Evolutionary conservation across 371 early-diverging fungal genomes (phyloP), one percentile per base, ranked within the genome.

Genomic region (Capniomyces stellatus): DNA sequence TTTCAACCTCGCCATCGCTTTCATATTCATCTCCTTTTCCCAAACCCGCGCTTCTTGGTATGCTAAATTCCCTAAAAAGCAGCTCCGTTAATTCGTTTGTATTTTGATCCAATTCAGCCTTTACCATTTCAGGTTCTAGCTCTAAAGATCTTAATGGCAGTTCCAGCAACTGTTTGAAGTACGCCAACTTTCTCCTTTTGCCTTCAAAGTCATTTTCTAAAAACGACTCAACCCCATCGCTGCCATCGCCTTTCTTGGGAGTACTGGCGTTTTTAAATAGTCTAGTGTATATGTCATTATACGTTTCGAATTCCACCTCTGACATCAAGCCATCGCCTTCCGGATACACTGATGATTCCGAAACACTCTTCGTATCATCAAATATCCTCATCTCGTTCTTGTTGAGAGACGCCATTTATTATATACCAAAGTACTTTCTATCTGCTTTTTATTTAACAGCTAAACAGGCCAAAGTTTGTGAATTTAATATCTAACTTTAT

Each of bases 161-260:
- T n/a, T 48, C 29, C 28, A 48, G 28, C 18, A 48, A 28, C 49
- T 48, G 49, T n/a, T 48, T 48, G 8, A 48, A 48, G n/a, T 48
- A 25, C 27, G 8, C 8, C 12, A 48, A 4, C 49, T 3, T 23
- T 48, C 49, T 48, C 12, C 22, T n/a, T 10, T 29, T n/a, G 25
- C 15, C 49, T 12, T 44, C 46, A 44, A n/a, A 6, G 25, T 19
- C n/a, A 12, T 40, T n/a, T 13, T 40, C n/a, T 40, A 40, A 40
- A n/a, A 40, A n/a, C n/a, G 40, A 40, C n/a, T 40, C 40, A 40
- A 40, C 12, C n/a, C 40, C n/a, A 40, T 40, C n/a, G 13, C n/a
- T 13, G 12, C n/a, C 40, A 40, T 12, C n/a, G n/a, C n/a, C n/a
- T n/a, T n/a, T n/a, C n/a, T n/a, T n/a, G n/a, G n/a, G n/a, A n/a